Evolutionary conservation across 345 rosid genomes (phyloP).

Genomic region (Physaria fendleri): DNA sequence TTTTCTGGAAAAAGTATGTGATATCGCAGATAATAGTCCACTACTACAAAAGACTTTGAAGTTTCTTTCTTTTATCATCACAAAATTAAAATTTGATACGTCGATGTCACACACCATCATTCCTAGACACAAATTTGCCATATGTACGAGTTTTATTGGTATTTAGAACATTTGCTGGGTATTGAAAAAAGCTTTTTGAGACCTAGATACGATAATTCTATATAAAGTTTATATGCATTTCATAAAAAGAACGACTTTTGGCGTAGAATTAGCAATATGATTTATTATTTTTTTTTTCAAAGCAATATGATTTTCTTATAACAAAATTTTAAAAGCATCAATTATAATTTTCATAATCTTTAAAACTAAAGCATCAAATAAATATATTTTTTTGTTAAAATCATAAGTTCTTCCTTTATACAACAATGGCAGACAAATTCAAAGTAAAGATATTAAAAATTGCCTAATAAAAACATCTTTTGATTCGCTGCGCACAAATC

Average conservation of each 20-base stretch:
- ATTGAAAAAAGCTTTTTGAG: not conserved
- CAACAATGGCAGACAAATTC: conserved; percentile 34
- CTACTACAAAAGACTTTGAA: conserved; percentile 19
- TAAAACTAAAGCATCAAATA: conserved; percentile 5
- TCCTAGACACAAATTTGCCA: not conserved
- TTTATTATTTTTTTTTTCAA: not conserved
- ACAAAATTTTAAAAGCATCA: no score
- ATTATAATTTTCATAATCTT: not conserved
- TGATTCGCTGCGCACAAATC: conserved; percentile 33
- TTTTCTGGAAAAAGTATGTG: not conserved
- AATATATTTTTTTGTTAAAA: conserved; percentile 6
- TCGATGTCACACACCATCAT: conserved; percentile 19
- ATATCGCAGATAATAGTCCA: conserved; percentile 9
- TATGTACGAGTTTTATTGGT: conserved; percentile 16
- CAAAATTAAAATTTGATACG: conserved; percentile 16
- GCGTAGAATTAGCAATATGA: not conserved
- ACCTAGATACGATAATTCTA: not conserved
- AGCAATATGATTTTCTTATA: no score
- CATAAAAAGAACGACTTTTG: conserved; percentile 3
- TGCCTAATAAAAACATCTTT: conserved; percentile 32
- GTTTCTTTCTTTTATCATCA: conserved; percentile 18
- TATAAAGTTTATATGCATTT: not conserved
- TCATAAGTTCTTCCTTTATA: conserved; percentile 12
- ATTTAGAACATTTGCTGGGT: not conserved
- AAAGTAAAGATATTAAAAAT: conserved; percentile 19